A percentile compares a stretch with the other conserved stretches of the same genome.
These are phyloP conservation scores for Warburgia ugandensis DNA, from an alignment of 164 flowering plant genomes.

Conservation along the genomic window DNA sequence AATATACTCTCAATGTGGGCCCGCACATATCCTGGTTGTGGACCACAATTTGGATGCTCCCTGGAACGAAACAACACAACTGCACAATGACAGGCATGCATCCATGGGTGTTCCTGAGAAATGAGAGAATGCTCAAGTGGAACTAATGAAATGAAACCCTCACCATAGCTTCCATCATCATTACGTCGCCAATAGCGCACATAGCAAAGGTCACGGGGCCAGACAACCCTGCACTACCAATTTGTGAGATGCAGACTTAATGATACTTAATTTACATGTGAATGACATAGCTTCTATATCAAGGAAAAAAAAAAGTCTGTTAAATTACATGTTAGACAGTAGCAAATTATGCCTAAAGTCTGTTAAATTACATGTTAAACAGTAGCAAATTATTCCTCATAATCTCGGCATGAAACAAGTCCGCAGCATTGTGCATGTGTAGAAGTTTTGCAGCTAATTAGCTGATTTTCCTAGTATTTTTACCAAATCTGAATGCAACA, in stretches of 20 bases:
- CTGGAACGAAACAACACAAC: conserved; percentile 96
- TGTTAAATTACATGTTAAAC: no score
- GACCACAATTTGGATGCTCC: conserved; percentile 92
- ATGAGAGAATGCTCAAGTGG: background rate
- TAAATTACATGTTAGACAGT: no score
- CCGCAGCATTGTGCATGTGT: no score
- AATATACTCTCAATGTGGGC: conserved; percentile 89
- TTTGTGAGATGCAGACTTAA: background rate
- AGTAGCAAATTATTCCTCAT: no score
- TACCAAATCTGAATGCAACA: background rate
- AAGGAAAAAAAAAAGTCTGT: no score
- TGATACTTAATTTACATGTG: background rate
- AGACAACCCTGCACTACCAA: conserved; percentile 57
- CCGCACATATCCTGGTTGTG: conserved; percentile 93
- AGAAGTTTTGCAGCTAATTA: no score
- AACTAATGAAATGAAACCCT: conserved; percentile 3
- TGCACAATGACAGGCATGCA: conserved; percentile 33
- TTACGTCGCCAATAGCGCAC: conserved; percentile 99
- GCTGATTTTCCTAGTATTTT: background rate
- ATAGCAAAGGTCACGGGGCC: conserved; percentile 99
- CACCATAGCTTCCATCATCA: conserved; percentile 99
- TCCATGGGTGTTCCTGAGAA: background rate
- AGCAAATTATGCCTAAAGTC: no score
- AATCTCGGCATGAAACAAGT: no score
- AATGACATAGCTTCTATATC: no score